Base-by-base conservation (phyloP, 192 early-diverging fungal species). In the Pilaira anomala region DNA sequence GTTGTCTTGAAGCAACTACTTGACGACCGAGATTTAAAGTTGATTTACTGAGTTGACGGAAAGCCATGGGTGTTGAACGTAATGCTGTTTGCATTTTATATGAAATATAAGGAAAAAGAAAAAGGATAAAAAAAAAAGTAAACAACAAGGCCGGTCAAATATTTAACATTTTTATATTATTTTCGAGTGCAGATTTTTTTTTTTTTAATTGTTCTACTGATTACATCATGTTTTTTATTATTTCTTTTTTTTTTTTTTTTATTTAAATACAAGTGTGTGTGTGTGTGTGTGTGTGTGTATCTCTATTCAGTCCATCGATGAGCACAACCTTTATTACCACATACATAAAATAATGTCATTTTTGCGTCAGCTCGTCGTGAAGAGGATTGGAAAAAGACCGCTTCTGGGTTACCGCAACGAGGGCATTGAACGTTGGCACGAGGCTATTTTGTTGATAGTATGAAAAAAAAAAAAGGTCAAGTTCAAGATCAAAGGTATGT, bases 271-370 rank as follows among this genome's bases (percentile, higher is more conserved):
- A 51, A 48, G 26, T 51, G 22, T 51, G n/a, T 22, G n/a, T 49
- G 13, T 3, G 48, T 50, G 13, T 50, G 25, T 50, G 48, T 11
- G 13, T 50, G 11, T 19, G 19, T 4, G 21, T 26, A 28, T 14
- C 9, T 36, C 24, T 67, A 65, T 46, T 40, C 61, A 68, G 80
- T 75, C 91, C 91, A 92, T 58, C 88, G 85, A 73, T 90, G 81
- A 42, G 83, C 81, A 63, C 91, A 91, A 7, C 69, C 68, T 50
- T 63, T 67, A 73, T 85, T 85, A 58, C 82, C 80, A 65, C 91
- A 93, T 11, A 89, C 88, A 58, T 91, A 93, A 68, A 86, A 93
- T 19, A 93, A 68, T 19, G 83, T 87, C 91, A 93, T 91, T 22
- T 86, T 86, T 3, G 85, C 82, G 28, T 93, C 89, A 4, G 83